phyloP scores from a whole-genome alignment of 2,329 filamentous ascomycete genomes.

The Stemphylium vesicarium region DNA sequence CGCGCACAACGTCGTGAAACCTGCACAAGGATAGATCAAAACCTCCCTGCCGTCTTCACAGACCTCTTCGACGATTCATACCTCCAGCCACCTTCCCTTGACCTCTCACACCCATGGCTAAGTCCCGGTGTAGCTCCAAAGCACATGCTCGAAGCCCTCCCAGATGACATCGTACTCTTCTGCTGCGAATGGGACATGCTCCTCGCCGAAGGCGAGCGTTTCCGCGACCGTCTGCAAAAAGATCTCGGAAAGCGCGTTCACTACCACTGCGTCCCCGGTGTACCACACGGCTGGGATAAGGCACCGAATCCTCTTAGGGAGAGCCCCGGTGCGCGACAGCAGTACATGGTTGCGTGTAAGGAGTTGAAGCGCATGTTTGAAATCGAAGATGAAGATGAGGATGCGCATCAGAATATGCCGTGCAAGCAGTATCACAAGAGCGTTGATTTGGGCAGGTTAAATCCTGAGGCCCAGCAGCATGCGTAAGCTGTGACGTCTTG shows the following conservation, averaged over 20 bases:
- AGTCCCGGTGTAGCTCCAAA: slow-evolving; percentile 64
- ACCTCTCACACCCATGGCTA: slow-evolving; percentile 64
- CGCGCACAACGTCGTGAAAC: slow-evolving; percentile 64
- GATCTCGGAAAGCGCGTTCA: slow-evolving; percentile 62
- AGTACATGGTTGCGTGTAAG: slow-evolving; percentile 62
- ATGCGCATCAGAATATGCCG: slow-evolving; percentile 10
- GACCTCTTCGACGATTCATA: slow-evolving; percentile 61
- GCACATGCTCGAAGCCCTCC: slow-evolving; percentile 60
- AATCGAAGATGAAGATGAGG: slow-evolving; percentile 39
- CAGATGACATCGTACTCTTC: slow-evolving; percentile 66
- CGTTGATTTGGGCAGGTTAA: slow-evolving; percentile 10
- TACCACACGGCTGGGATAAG: slow-evolving; percentile 72
- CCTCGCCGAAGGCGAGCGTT: slow-evolving; percentile 65
- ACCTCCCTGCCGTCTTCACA: slow-evolving; percentile 59
- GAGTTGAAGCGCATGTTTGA: slow-evolving; percentile 56
- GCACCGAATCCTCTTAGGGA: slow-evolving; percentile 65
- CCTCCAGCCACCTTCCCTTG: slow-evolving; percentile 55
- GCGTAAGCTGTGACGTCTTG: background rate
- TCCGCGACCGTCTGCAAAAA: slow-evolving; percentile 63
- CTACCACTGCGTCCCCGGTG: slow-evolving; percentile 64
- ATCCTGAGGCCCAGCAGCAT: background rate
- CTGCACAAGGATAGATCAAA: slow-evolving; percentile 60
- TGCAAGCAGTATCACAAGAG: slow-evolving; percentile 20
- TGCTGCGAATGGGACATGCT: slow-evolving; percentile 73
- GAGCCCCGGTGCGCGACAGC: slow-evolving; percentile 57